Evolutionary conservation across 2,329 filamentous ascomycete genomes (phyloP), one percentile per base, ranked within the genome.

Genomic region (Talaromyces piceae): DNA sequence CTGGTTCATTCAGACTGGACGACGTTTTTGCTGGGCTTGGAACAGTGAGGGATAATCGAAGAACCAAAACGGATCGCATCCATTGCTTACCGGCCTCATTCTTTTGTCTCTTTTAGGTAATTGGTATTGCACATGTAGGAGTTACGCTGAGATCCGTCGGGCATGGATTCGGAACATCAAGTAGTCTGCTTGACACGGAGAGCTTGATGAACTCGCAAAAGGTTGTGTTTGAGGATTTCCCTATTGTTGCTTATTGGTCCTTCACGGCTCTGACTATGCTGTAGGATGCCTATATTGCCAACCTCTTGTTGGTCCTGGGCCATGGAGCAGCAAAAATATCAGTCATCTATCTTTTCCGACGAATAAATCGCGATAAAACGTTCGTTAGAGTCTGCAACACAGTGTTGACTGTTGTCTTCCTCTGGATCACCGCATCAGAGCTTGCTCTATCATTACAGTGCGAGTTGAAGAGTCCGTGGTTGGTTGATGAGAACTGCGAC

Each of bases 271-370:
- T n/a, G 39, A 27, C 4, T 20, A 6, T 12, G 43, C 46, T 22
- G 26, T 48, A 54, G 48, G 39, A 45, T 30, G 26, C 52, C 22
- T 56, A 60, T 46, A 52, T 54, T 11, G 54, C 54, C 26, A 53
- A 60, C 49, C 41, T 63, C 20, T 55, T 66, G 1, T 65, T 65
- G 48, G 47, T 66, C 28, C 44, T 59, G 12, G 59, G 58, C 3
- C 61, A 63, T 37, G 52, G 57, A 7, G 56, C 55, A 11, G 61
- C 63, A 4, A 67, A 67, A 47, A 45, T 58, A 6, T 64, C 64
- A 0, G 58, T 64, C 1, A 50, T 58, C 1, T 57, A 60, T n/a
- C 56, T 67, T 11, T 56, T 67, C 43, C 56, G 57, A 51, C 58
- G 63, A 11, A 55, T 67, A 8, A 56, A 54, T 26, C 57, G 51